phyloP scores from a whole-genome alignment of 2,329 filamentous ascomycete species.

The Aphanoascus verrucosus region DNA sequence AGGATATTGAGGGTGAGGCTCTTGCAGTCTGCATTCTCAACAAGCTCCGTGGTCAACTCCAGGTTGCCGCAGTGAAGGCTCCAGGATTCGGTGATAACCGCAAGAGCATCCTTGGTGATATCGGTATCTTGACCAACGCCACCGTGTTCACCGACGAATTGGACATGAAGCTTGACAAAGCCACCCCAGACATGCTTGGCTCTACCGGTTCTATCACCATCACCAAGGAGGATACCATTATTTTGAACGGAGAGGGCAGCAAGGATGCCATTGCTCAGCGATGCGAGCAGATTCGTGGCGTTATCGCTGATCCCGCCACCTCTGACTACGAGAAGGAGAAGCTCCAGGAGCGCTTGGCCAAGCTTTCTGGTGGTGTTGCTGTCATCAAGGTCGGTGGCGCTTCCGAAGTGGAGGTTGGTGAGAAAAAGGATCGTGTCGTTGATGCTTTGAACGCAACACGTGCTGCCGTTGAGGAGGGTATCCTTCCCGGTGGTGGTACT shows the following conservation, averaged over 20 bases:
- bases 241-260: constrained; percentile 91
- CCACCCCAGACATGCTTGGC: constrained; percentile 87
- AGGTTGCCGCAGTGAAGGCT: constrained; percentile 97
- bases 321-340: constrained; percentile 99
- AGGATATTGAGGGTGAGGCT: constrained; percentile 98
- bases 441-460: constrained; percentile 97
- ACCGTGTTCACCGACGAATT: constrained; percentile 98
- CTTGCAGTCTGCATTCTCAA: constrained; percentile 98
- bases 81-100: constrained; percentile 99
- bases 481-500: constrained; percentile 95
- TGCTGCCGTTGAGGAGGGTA: constrained; percentile 96
- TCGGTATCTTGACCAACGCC: constrained; percentile 90
- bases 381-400: constrained; percentile 98
- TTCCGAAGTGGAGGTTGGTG: constrained; percentile 95
- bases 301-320: constrained; percentile 85
- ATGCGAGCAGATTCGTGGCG: constrained; percentile 97
- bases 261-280: constrained; percentile 90
- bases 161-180: constrained; percentile 98
- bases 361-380: constrained; percentile 96
- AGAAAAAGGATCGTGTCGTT: constrained; percentile 99
- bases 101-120: constrained; percentile 97
- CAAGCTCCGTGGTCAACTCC: constrained; percentile 98
- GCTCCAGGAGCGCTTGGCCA: constrained; percentile 97
- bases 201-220: constrained; percentile 98
- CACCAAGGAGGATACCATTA: constrained; percentile 99